A percentile compares a stretch with the other conserved stretches of the same genome.
Conservation (phyloP, 1,139 yeast genomes). For the Nadsonia starkeyi-henricii region DNA sequence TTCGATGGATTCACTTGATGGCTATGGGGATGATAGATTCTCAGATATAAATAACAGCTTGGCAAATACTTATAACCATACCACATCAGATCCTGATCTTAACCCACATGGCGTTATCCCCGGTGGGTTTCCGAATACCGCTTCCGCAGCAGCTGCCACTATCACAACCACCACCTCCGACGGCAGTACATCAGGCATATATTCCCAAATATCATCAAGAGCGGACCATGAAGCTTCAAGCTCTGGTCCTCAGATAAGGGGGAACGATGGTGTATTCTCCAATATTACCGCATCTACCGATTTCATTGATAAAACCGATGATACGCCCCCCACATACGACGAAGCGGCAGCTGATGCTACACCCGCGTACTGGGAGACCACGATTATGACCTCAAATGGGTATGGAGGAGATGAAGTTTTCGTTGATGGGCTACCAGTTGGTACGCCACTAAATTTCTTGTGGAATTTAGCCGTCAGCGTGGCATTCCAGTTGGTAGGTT, state of each 20-base stretch:
- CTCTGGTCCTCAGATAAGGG: neutral
- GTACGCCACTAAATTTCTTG: slow-evolving; percentile 67
- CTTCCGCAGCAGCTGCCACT: neutral
- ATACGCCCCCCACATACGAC: slow-evolving; percentile 80
- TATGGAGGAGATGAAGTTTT: slow-evolving; percentile 69
- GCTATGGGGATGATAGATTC: neutral
- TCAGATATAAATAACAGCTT: neutral
- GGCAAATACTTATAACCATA: neutral
- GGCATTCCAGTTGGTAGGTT: slow-evolving; percentile 89
- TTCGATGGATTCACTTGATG: neutral
- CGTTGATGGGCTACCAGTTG: slow-evolving; percentile 95
- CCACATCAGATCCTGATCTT: neutral
- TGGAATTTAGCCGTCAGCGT: slow-evolving; percentile 86
- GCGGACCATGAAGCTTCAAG: neutral
- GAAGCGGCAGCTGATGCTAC: slow-evolving; percentile 92
- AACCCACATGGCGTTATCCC: neutral
- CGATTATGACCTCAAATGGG: slow-evolving; percentile 62
- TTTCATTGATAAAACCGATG: slow-evolving; percentile 31
- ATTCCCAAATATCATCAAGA: neutral
- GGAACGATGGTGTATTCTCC: slow-evolving; percentile 77
- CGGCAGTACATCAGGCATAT: neutral
- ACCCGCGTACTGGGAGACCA: slow-evolving; percentile 95
- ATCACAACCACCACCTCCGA: neutral
- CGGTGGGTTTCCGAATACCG: neutral
- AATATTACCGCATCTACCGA: slow-evolving; percentile 56